Evolutionary conservation across 345 rosid species (phyloP), one percentile per base, ranked within the genome.

Genomic region (Corchorus capsularis): DNA sequence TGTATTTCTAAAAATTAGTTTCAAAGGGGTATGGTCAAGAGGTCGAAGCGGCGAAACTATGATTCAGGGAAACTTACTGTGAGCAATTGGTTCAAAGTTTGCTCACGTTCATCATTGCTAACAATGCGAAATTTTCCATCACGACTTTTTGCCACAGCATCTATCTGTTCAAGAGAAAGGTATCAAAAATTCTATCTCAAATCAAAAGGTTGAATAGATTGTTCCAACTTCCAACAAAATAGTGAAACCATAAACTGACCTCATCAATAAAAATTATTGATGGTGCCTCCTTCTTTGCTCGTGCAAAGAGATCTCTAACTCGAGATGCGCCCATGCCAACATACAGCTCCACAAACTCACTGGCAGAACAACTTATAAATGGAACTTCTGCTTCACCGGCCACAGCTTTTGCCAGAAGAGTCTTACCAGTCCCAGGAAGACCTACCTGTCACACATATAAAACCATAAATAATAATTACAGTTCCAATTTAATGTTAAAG

Each of bases 281-380:
- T 32, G 97, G 99, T 81, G 99, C 97, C 71, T 89, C 99, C 86
- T 96, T 96, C 88, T 94, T 96, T 67, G 98, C 99, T 79, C 93
- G 83, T 57, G 97, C 92, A 84, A 96, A 96, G 45, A 96, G 94
- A 81, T 92, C 99, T 82, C 99, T 87, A 72, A 94, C 99, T 56
- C 97, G 97, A 62, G 98, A 96, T 37, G 98, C 99, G n/a, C 99
- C 98, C 98, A 94, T 94, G 69, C 98, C 99, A 76, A 95, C 96
- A 79, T 93, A 93, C 74, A 95, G 78, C 86, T 95, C 97, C 4
- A 95, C 96, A 76, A 95, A 95, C 86, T 95, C 99, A 78, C 98
- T 95, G 50, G 98, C 99, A 3, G 98, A 92, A 81, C 98, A 95
- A 83, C 98, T 95, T 66, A 95, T 90, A 75, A 95, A 95, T 35